Evolutionary conservation across 1,139 yeast genomes (phyloP), one percentile per base, ranked within the genome.

Genomic region (Yamadazyma triangularis): DNA sequence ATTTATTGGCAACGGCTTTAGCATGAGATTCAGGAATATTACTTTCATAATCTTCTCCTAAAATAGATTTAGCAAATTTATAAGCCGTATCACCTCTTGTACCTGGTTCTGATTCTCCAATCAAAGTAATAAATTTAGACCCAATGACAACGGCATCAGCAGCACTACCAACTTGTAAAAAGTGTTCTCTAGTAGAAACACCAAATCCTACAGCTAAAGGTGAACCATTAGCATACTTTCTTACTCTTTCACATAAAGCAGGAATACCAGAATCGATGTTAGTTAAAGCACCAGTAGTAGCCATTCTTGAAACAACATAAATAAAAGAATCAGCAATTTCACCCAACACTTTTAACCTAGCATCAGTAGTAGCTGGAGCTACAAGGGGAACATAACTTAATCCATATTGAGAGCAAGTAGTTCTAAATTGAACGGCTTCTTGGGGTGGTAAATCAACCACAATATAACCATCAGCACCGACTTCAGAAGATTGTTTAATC

Each of bases 121-220:
- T 68, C 28, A 82, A 55, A 25, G 81, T 75, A 41, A 93, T 74
- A 38, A 93, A 70, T 55, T 84, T 84, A 21, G 94, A 82, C 8
- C 98, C 99, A 54, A 91, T 88, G 24, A 91, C 98, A 26, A 89
- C 95, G 63, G 96, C 99, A 48, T 83, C 91, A 10, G 97, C 86
- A 26, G 77, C 64, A 24, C 74, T 58, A 37, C 95, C 94, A 27
- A 91, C 95, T 29, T 77, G 67, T 39, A 76, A 58, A 54, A 83
- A 89, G 58, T 91, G 97, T 41, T 88, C 95, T 60, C 96, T 77
- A 8, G 94, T 91, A 25, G 93, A 78, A 34, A 91, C 94, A 56
- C 99, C 99, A 50, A 91, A 91, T 1, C 99, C 99, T 29, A 93
- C 96, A 13, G 97, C 97, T 40, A 91, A 59, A 16, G 97, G 97